A percentile compares a stretch with the other conserved stretches of the same genome.
phyloP scores from a whole-genome alignment of 306 rosid genomes.

The Acacia melanoxylon region DNA sequence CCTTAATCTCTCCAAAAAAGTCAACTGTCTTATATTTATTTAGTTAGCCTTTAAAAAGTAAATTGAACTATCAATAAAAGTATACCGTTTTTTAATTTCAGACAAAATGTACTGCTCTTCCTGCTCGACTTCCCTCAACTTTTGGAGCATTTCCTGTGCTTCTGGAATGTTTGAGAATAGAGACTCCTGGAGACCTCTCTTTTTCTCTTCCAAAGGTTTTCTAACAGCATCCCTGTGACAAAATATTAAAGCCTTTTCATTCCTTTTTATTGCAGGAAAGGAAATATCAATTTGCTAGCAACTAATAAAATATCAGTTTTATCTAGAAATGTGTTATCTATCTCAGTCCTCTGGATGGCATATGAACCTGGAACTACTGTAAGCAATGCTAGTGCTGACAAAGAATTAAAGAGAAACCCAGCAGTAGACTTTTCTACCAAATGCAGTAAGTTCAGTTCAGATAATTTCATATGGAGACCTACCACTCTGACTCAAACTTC shows the following conservation, averaged over 20 bases:
- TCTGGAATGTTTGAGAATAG: slow-evolving; percentile 56
- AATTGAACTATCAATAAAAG: slow-evolving; percentile 13
- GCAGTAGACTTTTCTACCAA: not conserved
- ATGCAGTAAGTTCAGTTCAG: not conserved
- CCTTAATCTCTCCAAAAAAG: too few species aligned
- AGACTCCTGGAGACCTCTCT: slow-evolving; percentile 57
- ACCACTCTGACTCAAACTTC: slow-evolving; percentile 66
- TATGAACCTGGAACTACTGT: slow-evolving; percentile 10
- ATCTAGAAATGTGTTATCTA: not conserved
- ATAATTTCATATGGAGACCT: slow-evolving; percentile 25
- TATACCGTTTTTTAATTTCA: slow-evolving; percentile 50
- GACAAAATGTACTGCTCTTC: slow-evolving; percentile 49
- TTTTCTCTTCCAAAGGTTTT: slow-evolving; percentile 70
- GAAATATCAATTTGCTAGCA: slow-evolving; percentile 14
- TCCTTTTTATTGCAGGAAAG: slow-evolving; percentile 15
- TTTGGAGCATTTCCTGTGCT: slow-evolving; percentile 57
- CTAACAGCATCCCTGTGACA: slow-evolving; percentile 64
- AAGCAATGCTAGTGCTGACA: not conserved
- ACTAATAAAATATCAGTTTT: slow-evolving; percentile 12
- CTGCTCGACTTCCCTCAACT: slow-evolving; percentile 57
- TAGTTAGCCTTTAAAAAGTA: not conserved
- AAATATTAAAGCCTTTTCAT: slow-evolving; percentile 20
- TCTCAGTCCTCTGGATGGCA: not conserved
- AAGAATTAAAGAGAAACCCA: not conserved
- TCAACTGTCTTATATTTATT: not conserved